Conservation (phyloP, 805 yeast species). For the Candida oleophila region DNA sequence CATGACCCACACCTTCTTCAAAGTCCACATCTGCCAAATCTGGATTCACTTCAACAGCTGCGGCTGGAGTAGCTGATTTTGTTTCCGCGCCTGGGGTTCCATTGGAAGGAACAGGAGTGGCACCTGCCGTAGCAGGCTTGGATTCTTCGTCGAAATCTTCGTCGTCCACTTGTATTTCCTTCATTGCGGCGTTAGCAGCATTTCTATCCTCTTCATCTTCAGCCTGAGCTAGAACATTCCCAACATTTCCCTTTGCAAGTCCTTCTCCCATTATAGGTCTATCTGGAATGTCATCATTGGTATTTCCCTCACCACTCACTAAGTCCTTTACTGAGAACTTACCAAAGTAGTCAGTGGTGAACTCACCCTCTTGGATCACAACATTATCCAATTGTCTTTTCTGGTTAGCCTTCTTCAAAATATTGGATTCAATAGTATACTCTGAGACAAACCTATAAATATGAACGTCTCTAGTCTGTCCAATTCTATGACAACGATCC, state of each 20-base stretch:
- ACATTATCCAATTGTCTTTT: conserved; percentile 91
- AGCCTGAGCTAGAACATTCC: conserved; percentile 77
- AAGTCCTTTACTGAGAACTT: conserved; percentile 83
- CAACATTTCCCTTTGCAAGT: conserved; percentile 35
- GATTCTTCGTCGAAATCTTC: conserved; percentile 74
- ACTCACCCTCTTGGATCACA: conserved; percentile 96
- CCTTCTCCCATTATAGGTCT: conserved; percentile 33
- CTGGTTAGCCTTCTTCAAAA: conserved; percentile 89
- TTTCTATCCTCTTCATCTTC: conserved; percentile 90
- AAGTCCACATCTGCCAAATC: conserved; percentile 43
- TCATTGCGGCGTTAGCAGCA: conserved; percentile 88
- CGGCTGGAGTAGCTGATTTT: conserved; percentile 27
- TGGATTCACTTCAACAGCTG: conserved; percentile 12
- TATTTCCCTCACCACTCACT: conserved; percentile 52
- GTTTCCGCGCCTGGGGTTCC: background rate
- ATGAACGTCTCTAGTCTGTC: conserved; percentile 97
- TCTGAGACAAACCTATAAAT: conserved; percentile 95
- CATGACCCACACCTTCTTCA: conserved; percentile 71
- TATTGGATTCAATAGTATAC: conserved; percentile 93
- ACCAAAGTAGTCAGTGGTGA: conserved; percentile 93
- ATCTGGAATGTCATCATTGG: conserved; percentile 41
- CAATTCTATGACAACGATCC: conserved; percentile 98
- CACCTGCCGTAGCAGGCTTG: conserved; percentile 20
- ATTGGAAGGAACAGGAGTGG: conserved; percentile 21
- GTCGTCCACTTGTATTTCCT: conserved; percentile 78